Percentiles rank a stretch among this genome's conserved stretches.
Evolutionary conservation across 176 grass and related monocot species (phyloP).

Genomic region (Miscanthus lutarioriparius): DNA sequence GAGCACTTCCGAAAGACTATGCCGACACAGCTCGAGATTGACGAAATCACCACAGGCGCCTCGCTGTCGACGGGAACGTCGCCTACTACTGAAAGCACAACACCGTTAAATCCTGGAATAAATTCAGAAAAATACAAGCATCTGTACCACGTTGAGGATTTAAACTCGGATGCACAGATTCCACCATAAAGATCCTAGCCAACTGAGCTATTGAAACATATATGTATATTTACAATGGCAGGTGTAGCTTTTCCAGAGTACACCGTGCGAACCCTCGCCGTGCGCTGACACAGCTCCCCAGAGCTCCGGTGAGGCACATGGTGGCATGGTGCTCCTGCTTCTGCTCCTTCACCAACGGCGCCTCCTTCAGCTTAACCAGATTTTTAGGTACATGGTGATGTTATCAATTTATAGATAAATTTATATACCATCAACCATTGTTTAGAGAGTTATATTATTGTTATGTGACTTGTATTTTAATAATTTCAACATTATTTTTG

Average conservation of each 20-base stretch:
- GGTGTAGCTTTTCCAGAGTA: slow-evolving; percentile 18
- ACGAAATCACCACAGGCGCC: too few relatives aligned
- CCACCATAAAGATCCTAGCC: too few relatives aligned
- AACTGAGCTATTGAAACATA: too few relatives aligned
- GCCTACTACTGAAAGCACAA: too few relatives aligned
- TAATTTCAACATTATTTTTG: not conserved
- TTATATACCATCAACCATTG: not conserved
- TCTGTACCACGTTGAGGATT: too few relatives aligned
- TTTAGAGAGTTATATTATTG: not conserved
- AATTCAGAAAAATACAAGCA: too few relatives aligned
- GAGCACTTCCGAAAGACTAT: too few relatives aligned
- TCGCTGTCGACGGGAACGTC: too few relatives aligned
- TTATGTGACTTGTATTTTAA: not conserved
- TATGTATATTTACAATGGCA: not conserved
- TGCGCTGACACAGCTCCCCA: slow-evolving; percentile 30
- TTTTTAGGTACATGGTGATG: not conserved
- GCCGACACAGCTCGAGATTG: too few relatives aligned
- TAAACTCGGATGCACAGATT: too few relatives aligned
- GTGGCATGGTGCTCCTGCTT: not conserved
- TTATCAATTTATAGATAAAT: not conserved
- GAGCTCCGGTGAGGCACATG: slow-evolving; percentile 16
- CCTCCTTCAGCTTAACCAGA: not conserved
- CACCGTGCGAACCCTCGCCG: slow-evolving; percentile 35
- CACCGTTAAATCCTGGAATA: too few relatives aligned
- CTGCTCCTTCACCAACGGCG: not conserved